These are phyloP conservation scores for Clausena lansium DNA, from an alignment of 345 rosid genomes.

Conservation along the genomic window DNA sequence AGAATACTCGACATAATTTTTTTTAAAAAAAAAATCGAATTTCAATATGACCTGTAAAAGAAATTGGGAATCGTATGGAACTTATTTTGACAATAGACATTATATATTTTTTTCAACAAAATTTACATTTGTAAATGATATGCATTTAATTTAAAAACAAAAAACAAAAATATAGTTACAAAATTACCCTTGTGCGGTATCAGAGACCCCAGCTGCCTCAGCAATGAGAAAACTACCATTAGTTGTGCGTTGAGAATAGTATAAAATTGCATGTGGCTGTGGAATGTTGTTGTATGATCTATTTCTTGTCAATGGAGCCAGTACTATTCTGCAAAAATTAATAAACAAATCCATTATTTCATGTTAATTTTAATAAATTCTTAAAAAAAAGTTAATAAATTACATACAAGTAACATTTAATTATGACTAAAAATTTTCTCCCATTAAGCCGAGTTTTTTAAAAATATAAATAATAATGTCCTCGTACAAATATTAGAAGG, in stretches of 20 bases:
- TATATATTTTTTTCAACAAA: too few species aligned
- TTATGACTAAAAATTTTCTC: not conserved
- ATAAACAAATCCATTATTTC: too few species aligned
- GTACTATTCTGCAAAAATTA: not conserved
- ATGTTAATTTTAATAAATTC: too few species aligned
- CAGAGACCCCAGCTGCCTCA: too few species aligned
- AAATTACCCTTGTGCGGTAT: constrained; percentile 1
- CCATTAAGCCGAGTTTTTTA: not conserved
- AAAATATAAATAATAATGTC: not conserved
- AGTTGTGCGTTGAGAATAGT: not conserved
- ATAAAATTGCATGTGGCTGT: not conserved
- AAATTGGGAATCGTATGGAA: too few species aligned
- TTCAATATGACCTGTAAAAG: too few species aligned
- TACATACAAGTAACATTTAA: not conserved
- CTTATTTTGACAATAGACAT: too few species aligned
- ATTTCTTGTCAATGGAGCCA: not conserved
- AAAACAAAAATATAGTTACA: not conserved
- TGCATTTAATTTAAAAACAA: not conserved
- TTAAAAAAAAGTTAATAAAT: not conserved
- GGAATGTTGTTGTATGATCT: not conserved
- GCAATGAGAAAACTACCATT: not conserved
- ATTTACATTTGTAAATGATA: not conserved
- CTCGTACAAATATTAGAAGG: not conserved
- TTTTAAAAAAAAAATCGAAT: too few species aligned
- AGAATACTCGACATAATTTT: too few species aligned